phyloP scores from a whole-genome alignment of 805 yeast genomes.

The Spathaspora sp. region DNA sequence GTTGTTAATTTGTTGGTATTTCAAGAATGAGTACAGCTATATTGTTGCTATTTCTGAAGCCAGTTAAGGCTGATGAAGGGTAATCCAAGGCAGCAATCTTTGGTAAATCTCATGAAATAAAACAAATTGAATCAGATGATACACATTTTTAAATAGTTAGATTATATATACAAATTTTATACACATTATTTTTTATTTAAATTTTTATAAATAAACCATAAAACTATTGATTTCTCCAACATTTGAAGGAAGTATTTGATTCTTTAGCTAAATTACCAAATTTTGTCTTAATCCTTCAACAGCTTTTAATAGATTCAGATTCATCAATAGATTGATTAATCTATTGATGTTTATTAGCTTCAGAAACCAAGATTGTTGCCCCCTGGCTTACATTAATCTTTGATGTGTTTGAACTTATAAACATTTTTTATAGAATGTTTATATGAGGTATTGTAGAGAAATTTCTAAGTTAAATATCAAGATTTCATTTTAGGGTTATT shows the following conservation, averaged over 20 bases:
- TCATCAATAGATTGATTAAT: conserved; percentile 73
- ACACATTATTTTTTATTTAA: conserved; percentile 25
- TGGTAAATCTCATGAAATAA: no score
- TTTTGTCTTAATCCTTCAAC: conserved; percentile 64
- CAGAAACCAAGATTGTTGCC: conserved; percentile 71
- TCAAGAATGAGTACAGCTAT: no score
- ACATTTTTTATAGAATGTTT: no score
- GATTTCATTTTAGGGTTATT: no score
- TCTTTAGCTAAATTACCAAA: conserved; percentile 82
- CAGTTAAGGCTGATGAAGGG: no score
- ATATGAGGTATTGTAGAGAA: no score
- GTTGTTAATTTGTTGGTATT: no score
- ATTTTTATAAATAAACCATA: conserved; percentile 66
- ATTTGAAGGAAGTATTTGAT: conserved; percentile 71
- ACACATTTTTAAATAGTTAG: not conserved
- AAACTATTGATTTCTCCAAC: conserved; percentile 69
- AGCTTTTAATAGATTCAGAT: conserved; percentile 62
- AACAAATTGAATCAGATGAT: no score
- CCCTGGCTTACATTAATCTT: conserved; percentile 85
- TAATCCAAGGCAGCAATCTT: no score
- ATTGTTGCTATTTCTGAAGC: no score
- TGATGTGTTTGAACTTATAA: conserved; percentile 78
- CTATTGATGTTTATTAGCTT: conserved; percentile 58
- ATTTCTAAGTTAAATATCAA: no score
- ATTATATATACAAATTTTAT: not conserved